These are phyloP conservation scores for Mycena indigotica DNA, from an alignment of 768 basidiomycete genomes.

Conservation along the genomic window DNA sequence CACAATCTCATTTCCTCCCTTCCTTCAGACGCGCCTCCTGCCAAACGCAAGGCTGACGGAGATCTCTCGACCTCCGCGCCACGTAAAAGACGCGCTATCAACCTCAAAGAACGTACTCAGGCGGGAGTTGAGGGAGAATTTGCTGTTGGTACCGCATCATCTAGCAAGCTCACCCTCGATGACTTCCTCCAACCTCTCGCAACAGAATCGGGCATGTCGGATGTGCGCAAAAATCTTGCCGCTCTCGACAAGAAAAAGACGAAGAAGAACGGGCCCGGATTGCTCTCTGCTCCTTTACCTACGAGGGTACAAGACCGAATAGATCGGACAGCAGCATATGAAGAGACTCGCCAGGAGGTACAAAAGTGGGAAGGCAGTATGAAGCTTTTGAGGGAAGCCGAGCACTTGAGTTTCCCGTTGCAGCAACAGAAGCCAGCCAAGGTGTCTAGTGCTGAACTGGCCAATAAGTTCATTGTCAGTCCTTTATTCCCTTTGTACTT, in stretches of 20 bases:
- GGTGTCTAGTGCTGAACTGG: constrained; percentile 72
- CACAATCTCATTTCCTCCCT: constrained; percentile 72
- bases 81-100: constrained; percentile 58
- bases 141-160: constrained; percentile 57
- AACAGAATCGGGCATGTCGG: constrained; percentile 61
- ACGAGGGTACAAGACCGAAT: constrained; percentile 85
- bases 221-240: constrained; percentile 54
- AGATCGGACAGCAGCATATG: constrained; percentile 93
- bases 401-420: constrained; percentile 84
- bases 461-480: constrained; percentile 81
- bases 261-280: constrained; percentile 41
- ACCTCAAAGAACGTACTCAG: constrained; percentile 70
- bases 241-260: constrained; percentile 52
- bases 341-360: constrained; percentile 88
- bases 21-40: constrained; percentile 46
- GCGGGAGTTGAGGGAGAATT: constrained; percentile 85
- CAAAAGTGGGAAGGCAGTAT: constrained; percentile 93
- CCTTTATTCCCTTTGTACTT: neutral
- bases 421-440: constrained; percentile 58
- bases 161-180: constrained; percentile 64
- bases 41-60: constrained; percentile 66
- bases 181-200: constrained; percentile 78
- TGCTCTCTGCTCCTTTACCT: constrained; percentile 79
- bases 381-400: constrained; percentile 91
- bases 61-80: constrained; percentile 30